Conservation (phyloP, 2,329 filamentous ascomycete species). For the Nannizziopsis barbatae region DNA sequence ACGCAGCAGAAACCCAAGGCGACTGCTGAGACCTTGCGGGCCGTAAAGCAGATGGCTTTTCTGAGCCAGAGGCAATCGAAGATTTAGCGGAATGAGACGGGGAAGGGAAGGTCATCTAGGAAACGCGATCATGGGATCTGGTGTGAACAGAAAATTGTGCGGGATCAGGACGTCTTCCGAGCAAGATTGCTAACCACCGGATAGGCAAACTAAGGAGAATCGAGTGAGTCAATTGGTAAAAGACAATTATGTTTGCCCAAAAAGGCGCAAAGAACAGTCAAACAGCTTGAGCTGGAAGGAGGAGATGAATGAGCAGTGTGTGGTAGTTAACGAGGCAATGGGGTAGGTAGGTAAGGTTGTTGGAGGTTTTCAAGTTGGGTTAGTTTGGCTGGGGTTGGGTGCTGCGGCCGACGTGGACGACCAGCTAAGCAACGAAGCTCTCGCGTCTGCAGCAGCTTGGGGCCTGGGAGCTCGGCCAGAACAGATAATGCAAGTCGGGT, state of each 20-base stretch:
- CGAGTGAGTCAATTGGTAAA: not conserved
- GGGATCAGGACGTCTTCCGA: not conserved
- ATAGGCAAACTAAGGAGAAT: not conserved
- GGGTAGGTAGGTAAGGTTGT: slow-evolving; percentile 2
- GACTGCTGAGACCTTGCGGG: slow-evolving; percentile 41
- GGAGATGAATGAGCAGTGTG: not conserved
- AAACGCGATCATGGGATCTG: slow-evolving; percentile 42
- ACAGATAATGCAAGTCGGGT: no score
- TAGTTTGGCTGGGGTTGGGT: slow-evolving; percentile 1
- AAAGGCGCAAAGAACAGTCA: not conserved
- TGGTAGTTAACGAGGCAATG: slow-evolving; percentile 1
- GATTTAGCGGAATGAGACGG: slow-evolving; percentile 42
- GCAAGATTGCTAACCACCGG: slow-evolving; percentile 1
- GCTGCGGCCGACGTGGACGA: not conserved
- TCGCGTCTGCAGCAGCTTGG: not conserved
- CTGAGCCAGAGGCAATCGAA: slow-evolving; percentile 42
- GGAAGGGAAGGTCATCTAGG: slow-evolving; percentile 48
- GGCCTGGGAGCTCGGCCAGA: not conserved
- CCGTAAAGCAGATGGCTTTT: slow-evolving; percentile 35
- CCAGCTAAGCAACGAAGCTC: not conserved
- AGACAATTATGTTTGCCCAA: not conserved
- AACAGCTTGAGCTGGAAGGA: not conserved
- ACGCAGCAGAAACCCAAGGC: slow-evolving; percentile 46
- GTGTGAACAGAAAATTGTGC: slow-evolving; percentile 25
- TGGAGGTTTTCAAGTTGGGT: slow-evolving; percentile 10